Evolutionary conservation across 192 early-diverging fungal species (phyloP).

Genomic region (Coemansia sp.): DNA sequence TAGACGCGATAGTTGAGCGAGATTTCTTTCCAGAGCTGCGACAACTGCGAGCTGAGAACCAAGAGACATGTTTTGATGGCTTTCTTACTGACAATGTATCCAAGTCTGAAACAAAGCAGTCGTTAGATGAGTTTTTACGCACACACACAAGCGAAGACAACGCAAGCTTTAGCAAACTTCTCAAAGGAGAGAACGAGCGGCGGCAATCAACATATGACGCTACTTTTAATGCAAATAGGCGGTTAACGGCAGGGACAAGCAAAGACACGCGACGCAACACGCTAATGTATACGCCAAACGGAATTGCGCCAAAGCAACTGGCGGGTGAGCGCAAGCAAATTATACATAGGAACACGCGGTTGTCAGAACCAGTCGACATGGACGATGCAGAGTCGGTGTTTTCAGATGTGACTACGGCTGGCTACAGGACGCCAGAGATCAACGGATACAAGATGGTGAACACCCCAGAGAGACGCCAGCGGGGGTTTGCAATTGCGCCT

Average conservation of each 20-base stretch:
- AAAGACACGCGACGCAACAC: constrained; percentile 5
- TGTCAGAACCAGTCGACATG: constrained; percentile 1
- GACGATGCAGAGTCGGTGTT: constrained; percentile 18
- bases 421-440: constrained; percentile 29
- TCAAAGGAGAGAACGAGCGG: constrained; percentile 13
- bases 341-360: constrained; percentile 31
- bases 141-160: constrained; percentile 38
- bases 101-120: background rate
- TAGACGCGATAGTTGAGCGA: constrained; percentile 33
- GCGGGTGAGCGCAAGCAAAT: constrained; percentile 16
- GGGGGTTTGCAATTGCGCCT: constrained; percentile 26
- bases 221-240: background rate
- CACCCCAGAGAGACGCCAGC: background rate
- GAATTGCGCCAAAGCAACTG: background rate
- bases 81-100: background rate
- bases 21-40: constrained; percentile 42
- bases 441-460: constrained; percentile 35
- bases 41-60: constrained; percentile 6
- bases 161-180: constrained; percentile 29
- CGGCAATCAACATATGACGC: background rate
- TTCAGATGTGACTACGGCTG: constrained; percentile 8
- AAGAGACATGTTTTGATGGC: background rate
- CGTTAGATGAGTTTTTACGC: constrained; percentile 26
- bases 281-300: constrained; percentile 25
- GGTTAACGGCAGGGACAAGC: background rate